Conservation (phyloP, 1,139 yeast genomes). For the Oligophagozyma castellii region DNA sequence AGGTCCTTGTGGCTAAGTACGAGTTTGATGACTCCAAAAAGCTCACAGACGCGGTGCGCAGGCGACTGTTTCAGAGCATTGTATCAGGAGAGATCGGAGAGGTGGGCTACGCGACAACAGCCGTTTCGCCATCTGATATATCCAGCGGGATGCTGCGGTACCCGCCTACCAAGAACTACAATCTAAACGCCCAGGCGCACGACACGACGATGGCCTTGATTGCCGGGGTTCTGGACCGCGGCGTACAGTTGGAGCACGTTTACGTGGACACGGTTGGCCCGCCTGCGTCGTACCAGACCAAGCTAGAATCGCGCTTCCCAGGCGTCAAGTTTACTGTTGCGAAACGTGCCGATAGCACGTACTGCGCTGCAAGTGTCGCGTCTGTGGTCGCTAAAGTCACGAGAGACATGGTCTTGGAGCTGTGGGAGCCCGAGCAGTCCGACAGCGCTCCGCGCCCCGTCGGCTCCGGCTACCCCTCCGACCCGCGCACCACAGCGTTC, state of each 20-base stretch:
- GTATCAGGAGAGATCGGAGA: slow-evolving; percentile 38
- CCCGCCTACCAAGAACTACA: slow-evolving; percentile 42
- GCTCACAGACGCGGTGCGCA: slow-evolving; percentile 58
- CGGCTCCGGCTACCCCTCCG: slow-evolving; percentile 94
- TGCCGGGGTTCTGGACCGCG: slow-evolving; percentile 41
- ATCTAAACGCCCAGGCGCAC: slow-evolving; percentile 91
- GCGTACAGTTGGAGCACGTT: slow-evolving; percentile 53
- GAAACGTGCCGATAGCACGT: slow-evolving; percentile 90
- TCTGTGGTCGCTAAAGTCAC: slow-evolving; percentile 97
- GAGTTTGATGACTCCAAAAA: slow-evolving; percentile 93
- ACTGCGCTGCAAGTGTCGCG: slow-evolving; percentile 89
- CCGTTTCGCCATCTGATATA: slow-evolving; percentile 79
- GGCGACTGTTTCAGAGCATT: slow-evolving; percentile 43
- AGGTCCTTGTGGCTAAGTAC: slow-evolving; percentile 36
- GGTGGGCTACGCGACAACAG: slow-evolving; percentile 81
- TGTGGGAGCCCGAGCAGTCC: too few species aligned
- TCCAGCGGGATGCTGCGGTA: slow-evolving; percentile 78
- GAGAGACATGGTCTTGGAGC: slow-evolving; percentile 54
- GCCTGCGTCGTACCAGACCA: slow-evolving; percentile 68
- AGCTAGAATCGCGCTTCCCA: slow-evolving; percentile 60
- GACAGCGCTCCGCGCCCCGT: slow-evolving; percentile 13
- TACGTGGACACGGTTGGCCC: slow-evolving; percentile 97
- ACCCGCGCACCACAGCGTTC: slow-evolving; percentile 74
- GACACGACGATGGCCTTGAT: slow-evolving; percentile 80
- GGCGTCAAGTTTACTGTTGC: slow-evolving; percentile 65